phyloP scores from a whole-genome alignment of 2,329 filamentous ascomycete species.

The Venturia aucupariae region DNA sequence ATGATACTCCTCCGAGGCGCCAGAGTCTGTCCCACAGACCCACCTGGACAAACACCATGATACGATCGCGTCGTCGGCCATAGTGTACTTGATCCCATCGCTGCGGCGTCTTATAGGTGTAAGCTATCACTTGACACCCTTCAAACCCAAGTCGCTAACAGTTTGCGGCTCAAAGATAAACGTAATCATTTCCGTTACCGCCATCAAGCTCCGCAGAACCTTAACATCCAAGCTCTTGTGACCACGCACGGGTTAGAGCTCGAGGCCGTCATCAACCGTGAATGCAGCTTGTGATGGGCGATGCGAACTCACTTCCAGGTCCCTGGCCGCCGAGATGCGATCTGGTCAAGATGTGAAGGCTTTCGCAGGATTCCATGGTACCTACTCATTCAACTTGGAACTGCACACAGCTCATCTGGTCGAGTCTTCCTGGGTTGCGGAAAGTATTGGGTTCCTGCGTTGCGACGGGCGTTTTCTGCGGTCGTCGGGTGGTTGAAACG shows the following conservation, averaged over 20 bases:
- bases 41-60: background rate
- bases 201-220: background rate
- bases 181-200: background rate
- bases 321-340: too few species aligned
- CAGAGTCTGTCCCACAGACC: background rate
- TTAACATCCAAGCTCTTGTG: background rate
- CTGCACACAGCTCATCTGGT: background rate
- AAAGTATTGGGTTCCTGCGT: background rate
- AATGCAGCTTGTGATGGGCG: background rate
- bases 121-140: background rate
- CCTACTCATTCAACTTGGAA: too few species aligned
- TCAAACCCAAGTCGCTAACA: background rate
- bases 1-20: background rate
- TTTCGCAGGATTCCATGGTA: background rate
- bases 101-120: background rate
- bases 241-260: background rate
- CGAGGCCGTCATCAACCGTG: background rate
- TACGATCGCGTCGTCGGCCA: background rate
- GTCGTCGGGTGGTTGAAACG: background rate
- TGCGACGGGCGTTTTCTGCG: background rate
- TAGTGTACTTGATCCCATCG: background rate
- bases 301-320: background rate
- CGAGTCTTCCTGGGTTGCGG: background rate
- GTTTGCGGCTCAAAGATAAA: background rate
- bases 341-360: background rate